These are phyloP conservation scores for Cicer yamashitae DNA, from an alignment of 306 rosid genomes.

Conservation along the genomic window DNA sequence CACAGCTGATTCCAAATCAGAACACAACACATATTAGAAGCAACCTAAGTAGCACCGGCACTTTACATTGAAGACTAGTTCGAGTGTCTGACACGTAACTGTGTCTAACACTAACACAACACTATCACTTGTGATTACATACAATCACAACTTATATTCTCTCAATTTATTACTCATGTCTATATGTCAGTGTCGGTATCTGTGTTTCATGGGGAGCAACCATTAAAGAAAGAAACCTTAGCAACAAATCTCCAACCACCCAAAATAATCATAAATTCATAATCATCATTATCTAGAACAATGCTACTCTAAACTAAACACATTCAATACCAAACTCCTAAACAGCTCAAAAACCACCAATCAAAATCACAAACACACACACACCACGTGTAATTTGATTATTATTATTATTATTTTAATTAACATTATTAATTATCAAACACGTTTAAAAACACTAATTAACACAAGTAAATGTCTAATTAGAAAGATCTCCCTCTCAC, in stretches of 20 bases:
- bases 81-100: no score
- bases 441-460: constrained; percentile 28
- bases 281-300: constrained; percentile 5
- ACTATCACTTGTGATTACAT: no score
- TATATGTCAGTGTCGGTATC: no score
- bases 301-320: constrained; percentile 37
- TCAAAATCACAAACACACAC: constrained; percentile 17
- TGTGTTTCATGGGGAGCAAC: not conserved
- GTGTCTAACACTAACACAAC: no score
- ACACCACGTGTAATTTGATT: not conserved
- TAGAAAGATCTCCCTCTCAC: constrained; percentile 41
- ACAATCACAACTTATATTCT: no score
- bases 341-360: constrained; percentile 34
- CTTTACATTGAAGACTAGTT: no score
- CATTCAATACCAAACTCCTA: constrained; percentile 34
- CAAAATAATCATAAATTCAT: constrained; percentile 12
- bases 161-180: no score
- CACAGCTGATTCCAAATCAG: not conserved
- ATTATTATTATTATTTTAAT: not conserved
- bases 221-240: constrained; percentile 10
- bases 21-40: constrained; percentile 3
- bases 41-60: not conserved
- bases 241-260: constrained; percentile 37
- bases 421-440: not conserved
- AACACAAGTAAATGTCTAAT: constrained; percentile 13